Percentiles rank a stretch among this genome's conserved stretches.
phyloP scores from a whole-genome alignment of 345 rosid genomes.

The Boechera stricta region DNA sequence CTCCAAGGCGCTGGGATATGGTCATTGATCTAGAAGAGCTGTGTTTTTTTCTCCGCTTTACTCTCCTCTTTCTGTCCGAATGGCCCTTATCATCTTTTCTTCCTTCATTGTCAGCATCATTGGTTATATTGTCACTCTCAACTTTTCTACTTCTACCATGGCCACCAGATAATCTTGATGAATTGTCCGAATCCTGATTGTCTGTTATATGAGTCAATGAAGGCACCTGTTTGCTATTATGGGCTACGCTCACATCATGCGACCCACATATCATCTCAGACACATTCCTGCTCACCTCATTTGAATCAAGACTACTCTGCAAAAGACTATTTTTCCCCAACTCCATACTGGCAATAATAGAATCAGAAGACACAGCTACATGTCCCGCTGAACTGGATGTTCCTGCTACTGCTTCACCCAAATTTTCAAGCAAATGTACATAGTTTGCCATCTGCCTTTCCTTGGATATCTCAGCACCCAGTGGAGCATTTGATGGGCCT shows the following conservation, averaged over 20 bases:
- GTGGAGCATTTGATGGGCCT: slow-evolving; percentile 49
- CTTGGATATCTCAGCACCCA: slow-evolving; percentile 42
- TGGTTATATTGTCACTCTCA: slow-evolving; percentile 41
- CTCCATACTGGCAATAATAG: slow-evolving; percentile 45
- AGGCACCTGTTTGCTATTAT: slow-evolving; percentile 37
- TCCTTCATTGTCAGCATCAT: slow-evolving; percentile 50
- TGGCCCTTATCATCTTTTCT: slow-evolving; percentile 51
- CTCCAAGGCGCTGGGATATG: slow-evolving; percentile 49
- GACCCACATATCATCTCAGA: slow-evolving; percentile 46
- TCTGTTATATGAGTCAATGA: slow-evolving; percentile 41
- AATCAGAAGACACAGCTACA: slow-evolving; percentile 50
- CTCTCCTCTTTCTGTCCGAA: slow-evolving; percentile 46
- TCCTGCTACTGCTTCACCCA: slow-evolving; percentile 45
- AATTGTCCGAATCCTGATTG: slow-evolving; percentile 49
- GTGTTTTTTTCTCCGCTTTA: slow-evolving; percentile 49
- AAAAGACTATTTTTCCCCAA: slow-evolving; percentile 38
- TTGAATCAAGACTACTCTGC: slow-evolving; percentile 52
- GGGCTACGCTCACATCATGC: slow-evolving; percentile 33
- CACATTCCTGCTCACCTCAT: slow-evolving; percentile 44
- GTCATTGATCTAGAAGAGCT: slow-evolving; percentile 51
- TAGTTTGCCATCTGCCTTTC: slow-evolving; percentile 42
- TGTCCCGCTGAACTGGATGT: slow-evolving; percentile 54
- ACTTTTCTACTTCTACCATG: slow-evolving; percentile 45
- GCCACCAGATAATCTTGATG: slow-evolving; percentile 50
- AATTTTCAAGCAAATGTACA: slow-evolving; percentile 37